Base-by-base conservation (phyloP, 345 rosid genomes). In the Theobroma cacao region DNA sequence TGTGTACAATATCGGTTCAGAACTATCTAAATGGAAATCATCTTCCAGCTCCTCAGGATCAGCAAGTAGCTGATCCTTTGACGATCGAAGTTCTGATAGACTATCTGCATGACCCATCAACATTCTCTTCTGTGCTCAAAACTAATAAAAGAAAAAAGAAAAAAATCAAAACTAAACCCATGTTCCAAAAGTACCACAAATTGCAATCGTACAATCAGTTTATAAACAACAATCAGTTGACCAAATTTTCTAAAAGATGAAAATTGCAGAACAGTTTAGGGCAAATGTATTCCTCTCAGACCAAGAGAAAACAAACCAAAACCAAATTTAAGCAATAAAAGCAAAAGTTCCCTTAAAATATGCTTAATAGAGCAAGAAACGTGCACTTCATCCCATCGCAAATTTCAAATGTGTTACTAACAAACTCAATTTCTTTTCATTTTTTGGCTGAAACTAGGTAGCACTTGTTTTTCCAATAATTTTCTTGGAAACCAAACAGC, bases 81-180 rank as follows among this genome's bases (percentile, higher is more conserved):
- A 84, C 12, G 89, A 84, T 53, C 84, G 86, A 50, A 34, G 75
- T 47, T 90, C 92, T 7, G 90, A 86, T 36, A 88, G 26, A 60
- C 83, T 84, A 9, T 88, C 88, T 2, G 90, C 50, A 70, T 83
- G 87, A 58, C 92, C 95, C 85, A 83, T 79, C 77, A 90, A 78
- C 93, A 90, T 90, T 47, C 74, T 76, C 85, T 56, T 62, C 20
- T 47, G 30, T 65, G 31, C 73, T 61, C 75, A 77, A 71, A 81
- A 59, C 65, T 68, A 82, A 48, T 50, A 40, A 67, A 30, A 36
- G 45, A 66, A 63, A 17, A 60, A 41, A 72, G 30, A 52, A 3
- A 52, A 61, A 28, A 59, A 40, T 26, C 40, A 62, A 40, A 26
- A 20, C 30, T 17, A 65, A 18, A n/a, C 28, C 24, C 31, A 53